phyloP scores from a whole-genome alignment of 371 early-diverging fungal genomes.

The Haplosporangium sp. region DNA sequence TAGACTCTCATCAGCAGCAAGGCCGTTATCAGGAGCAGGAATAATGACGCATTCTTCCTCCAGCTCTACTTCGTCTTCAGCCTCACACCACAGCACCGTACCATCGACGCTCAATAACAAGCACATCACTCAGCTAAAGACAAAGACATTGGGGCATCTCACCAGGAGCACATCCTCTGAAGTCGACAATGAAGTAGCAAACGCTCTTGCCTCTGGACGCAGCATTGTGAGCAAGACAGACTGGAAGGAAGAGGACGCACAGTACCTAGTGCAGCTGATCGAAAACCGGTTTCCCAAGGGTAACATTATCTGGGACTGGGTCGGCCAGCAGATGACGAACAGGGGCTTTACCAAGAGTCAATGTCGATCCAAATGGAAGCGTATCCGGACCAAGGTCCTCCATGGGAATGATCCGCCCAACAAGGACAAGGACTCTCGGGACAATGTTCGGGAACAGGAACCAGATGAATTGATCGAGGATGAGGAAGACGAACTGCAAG shows the following conservation, averaged over 20 bases:
- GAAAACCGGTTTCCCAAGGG: constrained; percentile 51
- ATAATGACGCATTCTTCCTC: constrained; percentile 39
- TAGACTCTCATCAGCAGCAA: constrained; percentile 11
- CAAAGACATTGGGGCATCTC: constrained; percentile 45
- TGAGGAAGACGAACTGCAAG: constrained; percentile 28
- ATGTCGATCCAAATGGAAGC: constrained; percentile 54
- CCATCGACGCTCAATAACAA: constrained; percentile 25
- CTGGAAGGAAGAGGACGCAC: constrained; percentile 53
- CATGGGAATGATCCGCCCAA: constrained; percentile 24
- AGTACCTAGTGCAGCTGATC: constrained; percentile 42
- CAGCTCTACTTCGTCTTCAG: constrained; percentile 37
- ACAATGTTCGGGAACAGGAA: constrained; percentile 24
- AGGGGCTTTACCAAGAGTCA: constrained; percentile 48
- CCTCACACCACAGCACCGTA: constrained; percentile 6
- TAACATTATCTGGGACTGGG: constrained; percentile 55
- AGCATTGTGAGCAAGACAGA: constrained; percentile 54
- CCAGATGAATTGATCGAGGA: constrained; percentile 41
- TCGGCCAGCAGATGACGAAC: constrained; percentile 47
- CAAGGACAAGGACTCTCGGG: constrained; percentile 29
- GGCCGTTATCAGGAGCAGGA: background rate
- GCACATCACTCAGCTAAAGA: constrained; percentile 31
- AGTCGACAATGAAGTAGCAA: constrained; percentile 50
- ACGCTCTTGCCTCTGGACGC: constrained; percentile 50
- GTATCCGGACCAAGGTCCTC: constrained; percentile 46
- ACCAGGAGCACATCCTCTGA: constrained; percentile 49